Base-by-base conservation (phyloP, 768 basidiomycete genomes). In the Botryobasidium botryosum region DNA sequence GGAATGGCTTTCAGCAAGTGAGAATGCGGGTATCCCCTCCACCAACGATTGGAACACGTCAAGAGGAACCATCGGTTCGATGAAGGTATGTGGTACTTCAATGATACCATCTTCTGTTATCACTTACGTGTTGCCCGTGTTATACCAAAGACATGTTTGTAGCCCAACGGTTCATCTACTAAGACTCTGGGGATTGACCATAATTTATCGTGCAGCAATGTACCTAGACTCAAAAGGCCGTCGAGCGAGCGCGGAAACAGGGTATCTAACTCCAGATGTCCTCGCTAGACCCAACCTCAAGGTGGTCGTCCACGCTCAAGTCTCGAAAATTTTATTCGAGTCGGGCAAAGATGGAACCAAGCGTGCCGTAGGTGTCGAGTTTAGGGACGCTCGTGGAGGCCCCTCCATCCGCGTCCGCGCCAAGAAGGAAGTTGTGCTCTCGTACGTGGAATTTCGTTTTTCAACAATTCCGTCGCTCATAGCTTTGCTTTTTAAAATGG, bases 291-390 rank as follows among this genome's bases (percentile, higher is more conserved):
- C 47, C 3, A 53, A 53, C 32, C 50, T 53, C n/a, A 50, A 37
- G 17, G 48, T 53, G 12, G 48, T 43, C 20, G 33, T 36, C 20
- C 33, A 43, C 7, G 42, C 40, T 15, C 43, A 44, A 4, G 47
- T 46, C 23, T 49, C 44, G 8, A 45, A 40, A 23, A 50, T 53
- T 6, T 24, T 52, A 10, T 49, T 53, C 26, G 43, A 32, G 13
- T 25, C 15, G 1, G 23, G 25, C 5, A n/a, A 23, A 8, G 43
- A 10, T 6, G 44, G 44, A 24, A 31, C 23, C 10, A 47, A 47
- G 20, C 43, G 47, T 4, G 51, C 52, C 1, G 45, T 50, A 15
- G 52, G 52, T 6, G 47, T 52, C n/a, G 52, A 53, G 41, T 47
- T 53, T 23, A 51, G 41, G 2, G 28, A 43, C 15, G 27, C 18